Evolutionary conservation across 176 grass and related monocot genomes (phyloP).

Genomic region (Phragmites australis): DNA sequence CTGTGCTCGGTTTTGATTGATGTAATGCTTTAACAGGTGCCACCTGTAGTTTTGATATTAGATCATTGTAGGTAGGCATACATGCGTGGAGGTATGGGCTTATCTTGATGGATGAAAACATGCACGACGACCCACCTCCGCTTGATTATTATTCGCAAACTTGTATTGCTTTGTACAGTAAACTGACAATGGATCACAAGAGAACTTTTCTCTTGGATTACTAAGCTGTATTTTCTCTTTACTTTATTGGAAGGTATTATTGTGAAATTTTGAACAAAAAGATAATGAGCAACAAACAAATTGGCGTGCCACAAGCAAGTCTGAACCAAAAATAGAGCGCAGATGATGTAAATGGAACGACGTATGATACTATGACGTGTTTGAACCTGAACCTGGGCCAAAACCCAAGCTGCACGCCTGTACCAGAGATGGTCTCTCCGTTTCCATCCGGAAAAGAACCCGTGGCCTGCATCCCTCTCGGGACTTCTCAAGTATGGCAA

Average conservation of each 20-base stretch:
- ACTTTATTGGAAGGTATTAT: conserved; percentile 2
- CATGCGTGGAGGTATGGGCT: conserved; percentile 23
- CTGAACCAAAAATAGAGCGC: neutral
- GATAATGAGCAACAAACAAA: neutral
- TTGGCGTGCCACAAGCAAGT: neutral
- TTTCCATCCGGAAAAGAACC: conserved; percentile 28
- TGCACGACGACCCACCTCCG: neutral
- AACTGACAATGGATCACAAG: conserved; percentile 21
- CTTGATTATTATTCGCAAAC: conserved; percentile 36
- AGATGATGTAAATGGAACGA: neutral
- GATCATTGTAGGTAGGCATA: conserved; percentile 54
- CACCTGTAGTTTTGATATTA: conserved; percentile 43
- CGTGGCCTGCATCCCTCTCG: conserved; percentile 2
- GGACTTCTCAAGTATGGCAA: too few relatives aligned
- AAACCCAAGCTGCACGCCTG: neutral
- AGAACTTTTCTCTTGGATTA: conserved; percentile 18
- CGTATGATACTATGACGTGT: too few relatives aligned
- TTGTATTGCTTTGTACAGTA: conserved; percentile 55
- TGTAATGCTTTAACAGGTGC: conserved; percentile 26
- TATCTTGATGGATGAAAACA: conserved; percentile 9
- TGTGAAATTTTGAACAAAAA: neutral
- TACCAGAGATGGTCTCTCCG: neutral
- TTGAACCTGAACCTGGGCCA: conserved; percentile 4
- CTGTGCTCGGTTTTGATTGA: conserved; percentile 55
- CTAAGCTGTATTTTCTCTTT: conserved; percentile 15